phyloP scores from a whole-genome alignment of 345 rosid species.

The Lumnitzera littorea region DNA sequence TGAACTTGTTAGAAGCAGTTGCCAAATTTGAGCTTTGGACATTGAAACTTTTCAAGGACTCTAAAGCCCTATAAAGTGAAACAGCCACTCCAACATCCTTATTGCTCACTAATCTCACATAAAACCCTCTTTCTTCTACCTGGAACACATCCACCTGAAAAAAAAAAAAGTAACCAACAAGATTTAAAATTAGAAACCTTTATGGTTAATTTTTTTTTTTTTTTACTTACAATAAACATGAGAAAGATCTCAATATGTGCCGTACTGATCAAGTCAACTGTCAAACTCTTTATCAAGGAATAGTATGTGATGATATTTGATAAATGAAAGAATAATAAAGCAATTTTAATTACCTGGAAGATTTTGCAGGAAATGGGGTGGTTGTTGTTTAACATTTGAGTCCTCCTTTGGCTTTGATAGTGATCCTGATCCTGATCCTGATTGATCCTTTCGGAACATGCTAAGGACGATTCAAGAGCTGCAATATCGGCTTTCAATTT shows the following conservation, averaged over 20 bases:
- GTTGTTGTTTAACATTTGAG: constrained; percentile 14
- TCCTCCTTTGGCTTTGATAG: constrained; percentile 10
- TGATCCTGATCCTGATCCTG: constrained; percentile 13
- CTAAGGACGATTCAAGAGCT: constrained; percentile 51
- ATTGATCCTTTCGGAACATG: constrained; percentile 15
- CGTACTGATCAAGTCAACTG: neutral
- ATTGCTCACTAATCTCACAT: constrained; percentile 49
- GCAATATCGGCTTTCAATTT: constrained; percentile 63
- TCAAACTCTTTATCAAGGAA: neutral
- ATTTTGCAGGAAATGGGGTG: constrained; percentile 36
- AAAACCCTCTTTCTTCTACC: constrained; percentile 69
- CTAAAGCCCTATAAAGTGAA: constrained; percentile 67
- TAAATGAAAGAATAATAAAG: neutral
- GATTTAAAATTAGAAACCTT: too few species aligned
- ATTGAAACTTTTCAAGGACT: constrained; percentile 55
- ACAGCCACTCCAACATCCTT: constrained; percentile 53
- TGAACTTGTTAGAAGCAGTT: constrained; percentile 38
- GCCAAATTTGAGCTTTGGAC: constrained; percentile 65
- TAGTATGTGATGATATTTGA: neutral
- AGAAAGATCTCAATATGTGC: too few species aligned
- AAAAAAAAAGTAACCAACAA: too few species aligned
- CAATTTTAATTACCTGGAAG: constrained; percentile 35
- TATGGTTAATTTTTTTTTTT: too few species aligned
- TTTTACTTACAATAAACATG: too few species aligned
- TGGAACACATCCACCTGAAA: constrained; percentile 61